Conservation (phyloP, 2,329 filamentous ascomycete species). For the Septoria petroselini region DNA sequence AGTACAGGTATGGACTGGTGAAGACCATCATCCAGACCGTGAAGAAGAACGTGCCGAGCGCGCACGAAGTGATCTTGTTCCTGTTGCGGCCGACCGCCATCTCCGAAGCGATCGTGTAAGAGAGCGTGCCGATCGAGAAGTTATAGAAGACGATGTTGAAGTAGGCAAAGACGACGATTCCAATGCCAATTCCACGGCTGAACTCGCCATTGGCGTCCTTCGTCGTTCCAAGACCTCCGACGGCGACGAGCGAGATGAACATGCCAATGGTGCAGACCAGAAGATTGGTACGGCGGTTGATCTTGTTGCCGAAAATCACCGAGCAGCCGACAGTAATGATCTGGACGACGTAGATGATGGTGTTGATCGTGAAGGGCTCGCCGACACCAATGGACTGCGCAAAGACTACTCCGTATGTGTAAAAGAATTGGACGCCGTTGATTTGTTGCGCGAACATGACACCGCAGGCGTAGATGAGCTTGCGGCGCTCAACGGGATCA, state of each 20-base stretch:
- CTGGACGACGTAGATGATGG: constrained; percentile 27
- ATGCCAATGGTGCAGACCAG: constrained; percentile 26
- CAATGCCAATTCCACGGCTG: constrained; percentile 22
- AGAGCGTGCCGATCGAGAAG: constrained; percentile 26
- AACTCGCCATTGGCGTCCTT: constrained; percentile 21
- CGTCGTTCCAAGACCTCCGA: constrained; percentile 27
- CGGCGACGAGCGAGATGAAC: constrained; percentile 22
- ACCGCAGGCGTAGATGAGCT: constrained; percentile 47
- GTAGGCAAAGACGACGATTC: constrained; percentile 26
- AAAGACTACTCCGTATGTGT: constrained; percentile 28
- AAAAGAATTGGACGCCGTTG: constrained; percentile 47
- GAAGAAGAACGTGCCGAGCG: constrained; percentile 47
- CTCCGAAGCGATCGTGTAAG: constrained; percentile 39
- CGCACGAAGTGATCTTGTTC: constrained; percentile 47
- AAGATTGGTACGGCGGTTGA: constrained; percentile 23
- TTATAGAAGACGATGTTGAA: constrained; percentile 29
- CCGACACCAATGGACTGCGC: constrained; percentile 26
- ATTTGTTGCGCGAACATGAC: constrained; percentile 49
- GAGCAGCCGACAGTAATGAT: constrained; percentile 25
- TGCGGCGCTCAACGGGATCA: constrained; percentile 49
- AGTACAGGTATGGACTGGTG: constrained; percentile 45
- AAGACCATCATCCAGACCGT: constrained; percentile 45
- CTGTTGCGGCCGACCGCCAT: constrained; percentile 50
- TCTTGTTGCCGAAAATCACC: constrained; percentile 26
- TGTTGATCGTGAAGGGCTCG: constrained; percentile 28